phyloP scores from a whole-genome alignment of 257 asterid species.

The Rhazya stricta region DNA sequence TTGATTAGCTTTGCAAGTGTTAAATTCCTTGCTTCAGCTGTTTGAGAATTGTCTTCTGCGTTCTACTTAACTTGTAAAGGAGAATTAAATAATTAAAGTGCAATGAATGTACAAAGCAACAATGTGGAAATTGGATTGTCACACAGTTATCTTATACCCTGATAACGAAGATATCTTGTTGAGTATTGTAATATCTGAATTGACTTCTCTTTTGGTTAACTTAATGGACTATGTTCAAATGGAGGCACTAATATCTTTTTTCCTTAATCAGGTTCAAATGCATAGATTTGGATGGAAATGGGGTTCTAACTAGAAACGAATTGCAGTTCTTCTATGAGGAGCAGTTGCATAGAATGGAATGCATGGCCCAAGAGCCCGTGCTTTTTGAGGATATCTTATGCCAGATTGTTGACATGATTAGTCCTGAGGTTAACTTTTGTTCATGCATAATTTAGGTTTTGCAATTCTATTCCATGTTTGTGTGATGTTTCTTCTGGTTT shows the following conservation, averaged over 20 bases:
- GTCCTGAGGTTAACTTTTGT: slow-evolving; percentile 67
- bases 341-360: slow-evolving; percentile 99
- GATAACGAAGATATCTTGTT: not conserved
- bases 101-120: not conserved
- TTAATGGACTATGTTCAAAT: not conserved
- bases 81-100: not conserved
- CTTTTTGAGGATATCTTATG: slow-evolving; percentile 98
- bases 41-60: not conserved
- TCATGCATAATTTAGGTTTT: slow-evolving; percentile 11
- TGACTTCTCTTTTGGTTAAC: not conserved
- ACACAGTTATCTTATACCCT: not conserved
- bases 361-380: slow-evolving; percentile 99
- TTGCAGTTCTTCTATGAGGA: slow-evolving; percentile 98
- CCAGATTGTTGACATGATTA: slow-evolving; percentile 95
- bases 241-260: not conserved
- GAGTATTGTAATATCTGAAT: not conserved
- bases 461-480: not conserved
- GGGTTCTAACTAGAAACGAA: slow-evolving; percentile 84
- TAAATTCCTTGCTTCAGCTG: not conserved
- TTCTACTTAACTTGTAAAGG: not conserved
- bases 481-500: slow-evolving; percentile 8
- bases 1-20: not conserved
- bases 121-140: not conserved
- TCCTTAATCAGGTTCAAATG: slow-evolving; percentile 87
- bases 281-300: slow-evolving; percentile 98